A percentile compares a stretch with the other conserved stretches of the same genome.
Evolutionary conservation across 2,329 filamentous ascomycete genomes (phyloP).

Genomic region (Lojkania enalia): DNA sequence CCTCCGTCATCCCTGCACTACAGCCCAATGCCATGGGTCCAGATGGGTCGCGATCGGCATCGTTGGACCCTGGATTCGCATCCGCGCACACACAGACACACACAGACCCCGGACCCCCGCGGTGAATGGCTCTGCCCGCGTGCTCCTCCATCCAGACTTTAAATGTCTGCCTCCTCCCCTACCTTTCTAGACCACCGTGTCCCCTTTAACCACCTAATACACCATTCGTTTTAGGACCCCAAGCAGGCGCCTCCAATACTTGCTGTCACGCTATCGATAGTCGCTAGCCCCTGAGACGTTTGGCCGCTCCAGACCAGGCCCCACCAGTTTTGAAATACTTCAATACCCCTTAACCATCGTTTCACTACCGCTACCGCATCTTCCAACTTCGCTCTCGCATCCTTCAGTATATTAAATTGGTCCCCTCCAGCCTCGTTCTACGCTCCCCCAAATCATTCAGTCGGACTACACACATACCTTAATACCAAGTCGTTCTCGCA

Average conservation of each 20-base stretch:
- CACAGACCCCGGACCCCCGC: conserved; percentile 15
- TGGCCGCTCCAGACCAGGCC: too few relatives aligned
- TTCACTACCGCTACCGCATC: not conserved
- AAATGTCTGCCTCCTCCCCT: conserved; percentile 26
- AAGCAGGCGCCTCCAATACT: too few relatives aligned
- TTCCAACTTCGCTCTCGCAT: not conserved
- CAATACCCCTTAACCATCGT: too few relatives aligned
- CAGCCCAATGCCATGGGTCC: conserved; percentile 11
- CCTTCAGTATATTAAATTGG: not conserved
- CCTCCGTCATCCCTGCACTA: conserved; percentile 20
- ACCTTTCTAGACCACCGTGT: conserved; percentile 3
- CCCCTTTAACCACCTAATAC: conserved; percentile 1
- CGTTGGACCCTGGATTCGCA: conserved; percentile 17
- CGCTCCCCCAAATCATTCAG: not conserved
- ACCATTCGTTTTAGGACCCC: conserved; percentile 17
- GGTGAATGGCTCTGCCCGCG: conserved; percentile 17
- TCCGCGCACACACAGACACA: too few relatives aligned
- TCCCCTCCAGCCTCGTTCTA: not conserved
- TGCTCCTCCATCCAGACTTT: conserved; percentile 17
- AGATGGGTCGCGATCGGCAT: conserved; percentile 24
- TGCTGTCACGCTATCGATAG: too few relatives aligned
- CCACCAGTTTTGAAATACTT: too few relatives aligned
- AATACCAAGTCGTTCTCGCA: not conserved
- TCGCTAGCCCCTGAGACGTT: too few relatives aligned
- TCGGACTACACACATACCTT: too few relatives aligned